Evolutionary conservation across 768 basidiomycete genomes (phyloP).

Genomic region (Melanogaster broomeanus): DNA sequence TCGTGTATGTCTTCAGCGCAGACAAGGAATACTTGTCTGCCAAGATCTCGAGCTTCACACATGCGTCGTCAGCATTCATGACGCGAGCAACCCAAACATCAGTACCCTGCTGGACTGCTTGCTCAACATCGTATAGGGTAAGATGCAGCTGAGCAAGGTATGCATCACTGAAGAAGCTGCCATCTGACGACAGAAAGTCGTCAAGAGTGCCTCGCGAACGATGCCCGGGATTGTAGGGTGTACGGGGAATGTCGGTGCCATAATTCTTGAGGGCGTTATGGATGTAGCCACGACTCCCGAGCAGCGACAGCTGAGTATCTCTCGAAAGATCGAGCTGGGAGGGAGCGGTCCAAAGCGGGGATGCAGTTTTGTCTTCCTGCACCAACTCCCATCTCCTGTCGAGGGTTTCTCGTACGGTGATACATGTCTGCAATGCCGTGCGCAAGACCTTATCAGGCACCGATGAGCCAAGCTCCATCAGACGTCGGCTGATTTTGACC

Average conservation of each 20-base stretch:
- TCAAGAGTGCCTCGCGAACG: conserved; percentile 12
- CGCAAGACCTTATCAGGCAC: conserved; percentile 16
- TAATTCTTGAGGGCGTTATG: conserved; percentile 10
- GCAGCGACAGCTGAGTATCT: conserved; percentile 38
- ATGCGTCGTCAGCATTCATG: conserved; percentile 7
- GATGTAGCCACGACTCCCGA: conserved; percentile 31
- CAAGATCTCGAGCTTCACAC: conserved; percentile 20
- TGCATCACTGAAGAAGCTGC: conserved; percentile 9
- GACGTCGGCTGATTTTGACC: conserved; percentile 38
- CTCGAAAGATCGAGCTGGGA: conserved; percentile 22
- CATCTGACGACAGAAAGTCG: conserved; percentile 16
- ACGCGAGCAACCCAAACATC: conserved; percentile 35
- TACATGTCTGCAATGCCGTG: conserved; percentile 7
- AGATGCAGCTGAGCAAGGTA: conserved; percentile 11
- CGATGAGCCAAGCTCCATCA: conserved; percentile 36
- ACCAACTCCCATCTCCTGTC: conserved; percentile 38
- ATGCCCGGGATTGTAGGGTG: conserved; percentile 2
- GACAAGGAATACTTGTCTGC: conserved; percentile 28
- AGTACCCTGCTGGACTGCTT: conserved; percentile 29
- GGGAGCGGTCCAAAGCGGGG: conserved; percentile 33
- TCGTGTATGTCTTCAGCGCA: conserved; percentile 26
- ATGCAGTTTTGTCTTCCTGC: conserved; percentile 25
- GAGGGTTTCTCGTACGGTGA: conserved; percentile 19
- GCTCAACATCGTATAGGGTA: conserved; percentile 41
- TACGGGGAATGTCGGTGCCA: too few species aligned